phyloP scores from a whole-genome alignment of 2,329 filamentous ascomycete species.

The Pyricularia grisea region DNA sequence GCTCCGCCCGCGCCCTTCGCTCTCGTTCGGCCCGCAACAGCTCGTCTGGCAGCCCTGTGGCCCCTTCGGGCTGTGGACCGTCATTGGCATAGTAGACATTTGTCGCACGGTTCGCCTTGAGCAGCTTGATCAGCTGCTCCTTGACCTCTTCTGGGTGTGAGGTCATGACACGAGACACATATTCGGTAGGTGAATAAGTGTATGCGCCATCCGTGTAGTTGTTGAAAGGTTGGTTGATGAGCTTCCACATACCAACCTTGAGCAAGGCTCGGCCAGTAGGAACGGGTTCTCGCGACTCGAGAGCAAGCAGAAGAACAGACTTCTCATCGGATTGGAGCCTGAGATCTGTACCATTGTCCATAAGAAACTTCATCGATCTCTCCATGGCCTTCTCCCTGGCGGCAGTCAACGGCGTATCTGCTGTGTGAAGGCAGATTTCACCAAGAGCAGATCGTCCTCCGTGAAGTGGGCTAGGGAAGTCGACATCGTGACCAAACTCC shows the following conservation, averaged over 20 bases:
- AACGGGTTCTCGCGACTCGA: constrained; percentile 46
- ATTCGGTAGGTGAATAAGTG: constrained; percentile 58
- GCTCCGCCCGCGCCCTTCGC: constrained; percentile 35
- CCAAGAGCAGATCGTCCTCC: constrained; percentile 53
- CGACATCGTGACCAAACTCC: constrained; percentile 49
- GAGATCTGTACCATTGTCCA: constrained; percentile 44
- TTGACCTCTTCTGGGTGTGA: constrained; percentile 24
- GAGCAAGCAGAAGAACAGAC: constrained; percentile 48
- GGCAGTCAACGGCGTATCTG: constrained; percentile 32
- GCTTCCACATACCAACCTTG: constrained; percentile 55
- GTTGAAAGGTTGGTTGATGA: constrained; percentile 51
- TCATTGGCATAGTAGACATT: constrained; percentile 46
- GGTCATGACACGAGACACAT: constrained; percentile 37
- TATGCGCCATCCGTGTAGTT: constrained; percentile 40
- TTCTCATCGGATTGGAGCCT: constrained; percentile 46
- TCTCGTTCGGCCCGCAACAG: constrained; percentile 39
- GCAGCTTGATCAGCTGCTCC: constrained; percentile 33
- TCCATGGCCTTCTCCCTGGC: constrained; percentile 44
- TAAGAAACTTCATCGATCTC: constrained; percentile 45
- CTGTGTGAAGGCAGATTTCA: constrained; percentile 51
- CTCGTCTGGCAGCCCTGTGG: constrained; percentile 40
- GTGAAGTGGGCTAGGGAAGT: constrained; percentile 55
- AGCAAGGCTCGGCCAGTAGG: constrained; percentile 47
- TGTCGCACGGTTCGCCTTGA: constrained; percentile 40
- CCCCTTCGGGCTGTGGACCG: constrained; percentile 43